A percentile compares a stretch with the other conserved stretches of the same genome.
Evolutionary conservation across 1,284 basidiomycete species (phyloP).

Genomic region (Ganoderma lingzhi): DNA sequence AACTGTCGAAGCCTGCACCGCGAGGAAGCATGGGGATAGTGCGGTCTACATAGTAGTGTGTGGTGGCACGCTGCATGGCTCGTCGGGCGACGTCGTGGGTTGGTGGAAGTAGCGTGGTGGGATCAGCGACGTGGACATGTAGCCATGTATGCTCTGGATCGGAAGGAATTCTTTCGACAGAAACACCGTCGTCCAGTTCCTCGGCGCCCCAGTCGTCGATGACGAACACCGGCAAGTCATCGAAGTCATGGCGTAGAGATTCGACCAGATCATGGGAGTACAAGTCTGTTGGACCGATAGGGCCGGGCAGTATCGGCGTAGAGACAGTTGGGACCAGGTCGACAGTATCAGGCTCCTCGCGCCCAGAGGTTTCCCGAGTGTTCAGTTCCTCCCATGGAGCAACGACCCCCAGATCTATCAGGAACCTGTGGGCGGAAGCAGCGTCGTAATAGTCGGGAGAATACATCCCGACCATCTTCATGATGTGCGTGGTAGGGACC

Average conservation of each 20-base stretch:
- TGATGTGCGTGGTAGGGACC: slow-evolving; percentile 60
- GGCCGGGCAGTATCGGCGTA: slow-evolving; percentile 21
- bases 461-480: slow-evolving; percentile 64
- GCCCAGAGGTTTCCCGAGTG: slow-evolving; percentile 38
- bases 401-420: slow-evolving; percentile 75
- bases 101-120: slow-evolving; percentile 82
- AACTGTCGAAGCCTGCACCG: slow-evolving; percentile 53
- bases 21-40: slow-evolving; percentile 77
- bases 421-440: slow-evolving; percentile 43
- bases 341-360: slow-evolving; percentile 13
- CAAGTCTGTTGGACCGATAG: slow-evolving; percentile 65
- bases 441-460: slow-evolving; percentile 42
- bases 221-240: slow-evolving; percentile 83
- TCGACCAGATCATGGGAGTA: slow-evolving; percentile 66
- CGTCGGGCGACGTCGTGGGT: slow-evolving; percentile 64
- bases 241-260: slow-evolving; percentile 86
- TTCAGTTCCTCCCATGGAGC: slow-evolving; percentile 78
- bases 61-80: slow-evolving; percentile 60
- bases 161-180: slow-evolving; percentile 70
- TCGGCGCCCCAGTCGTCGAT: slow-evolving; percentile 86
- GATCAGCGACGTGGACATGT: slow-evolving; percentile 95
- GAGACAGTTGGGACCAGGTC: slow-evolving; percentile 28
- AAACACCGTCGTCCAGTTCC: slow-evolving; percentile 96
- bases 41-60: slow-evolving; percentile 72
- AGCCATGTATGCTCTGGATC: slow-evolving; percentile 80